Base-by-base conservation (phyloP, 2,329 filamentous ascomycete genomes). In the Penicillium sp. region DNA sequence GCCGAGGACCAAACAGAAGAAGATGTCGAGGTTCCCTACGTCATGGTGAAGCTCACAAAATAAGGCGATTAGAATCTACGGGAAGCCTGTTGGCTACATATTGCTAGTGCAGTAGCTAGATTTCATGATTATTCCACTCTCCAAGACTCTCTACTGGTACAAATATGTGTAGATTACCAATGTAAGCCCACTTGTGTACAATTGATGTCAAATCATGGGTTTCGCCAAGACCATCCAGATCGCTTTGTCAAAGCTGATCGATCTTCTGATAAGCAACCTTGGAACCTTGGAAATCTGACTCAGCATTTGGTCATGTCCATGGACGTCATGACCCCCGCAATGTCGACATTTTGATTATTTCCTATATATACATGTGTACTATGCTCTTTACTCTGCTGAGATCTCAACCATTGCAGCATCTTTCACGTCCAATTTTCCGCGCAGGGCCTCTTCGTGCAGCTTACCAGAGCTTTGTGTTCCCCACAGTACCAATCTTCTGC, bases 11-110 rank as follows among this genome's bases (percentile, higher is more conserved):
- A 85, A 69, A 87, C 85, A 4, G 93, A 89, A 61, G 91, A 97
- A 77, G 94, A 99, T 73, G 93, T 97, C 1, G 94, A 99, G 77
- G 89, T 97, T 64, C 94, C 94, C 4, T 97, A 96, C 74, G 90
- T 97, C 69, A 96, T 93, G 86, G 86, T 96, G 63, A 93, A 88
- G 79, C 78, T 92, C 62, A 70, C 76, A 57, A 78, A 81, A 44
- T 63, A 62, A 57, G 49, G 11, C 11, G 24, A 29, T 48, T 37
- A 57, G 22, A 39, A 26, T 32, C 29, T 22, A 56, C 26, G 35
- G 38, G 45, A 60, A 45, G 32, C 38, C 32, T 5, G n/a, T 11
- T 45, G 40, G 44, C 24, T 54, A 24, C 44, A 31, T 56, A 34
- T 39, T 50, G 20, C 38, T 40, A 58, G 56, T 55, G 42, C 39